Evolutionary conservation across 768 basidiomycete species (phyloP).

Genomic region (Leucosporidium creatinivorum): DNA sequence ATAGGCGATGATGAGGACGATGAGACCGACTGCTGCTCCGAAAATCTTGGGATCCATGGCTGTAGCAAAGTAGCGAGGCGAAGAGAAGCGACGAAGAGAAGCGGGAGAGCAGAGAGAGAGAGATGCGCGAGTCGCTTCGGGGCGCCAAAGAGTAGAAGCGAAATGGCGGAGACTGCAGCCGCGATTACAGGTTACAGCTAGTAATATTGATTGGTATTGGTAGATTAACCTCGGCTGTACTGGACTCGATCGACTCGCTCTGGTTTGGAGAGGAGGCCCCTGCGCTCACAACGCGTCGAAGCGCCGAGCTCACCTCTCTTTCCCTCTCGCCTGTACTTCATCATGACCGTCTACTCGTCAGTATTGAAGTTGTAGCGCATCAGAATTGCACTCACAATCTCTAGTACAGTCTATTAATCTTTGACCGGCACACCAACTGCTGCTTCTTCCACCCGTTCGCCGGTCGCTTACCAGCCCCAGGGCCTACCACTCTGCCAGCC

Average conservation of each 20-base stretch:
- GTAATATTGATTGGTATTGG: too few relatives aligned
- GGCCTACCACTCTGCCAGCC: conserved; percentile 62
- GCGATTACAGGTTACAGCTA: too few relatives aligned
- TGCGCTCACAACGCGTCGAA: too few relatives aligned
- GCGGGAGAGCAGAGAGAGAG: neutral
- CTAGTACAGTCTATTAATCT: conserved; percentile 45
- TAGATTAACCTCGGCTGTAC: too few relatives aligned
- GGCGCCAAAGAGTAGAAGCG: neutral
- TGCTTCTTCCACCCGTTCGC: conserved; percentile 13
- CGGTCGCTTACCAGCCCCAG: conserved; percentile 44
- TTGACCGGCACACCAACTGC: conserved; percentile 57
- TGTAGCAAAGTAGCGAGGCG: neutral
- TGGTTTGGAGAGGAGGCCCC: neutral
- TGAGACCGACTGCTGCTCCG: conserved; percentile 16
- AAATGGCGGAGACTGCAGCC: neutral
- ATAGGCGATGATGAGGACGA: conserved; percentile 7
- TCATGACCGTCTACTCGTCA: neutral
- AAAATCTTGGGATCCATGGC: conserved; percentile 13
- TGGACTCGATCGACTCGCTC: too few relatives aligned
- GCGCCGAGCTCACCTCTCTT: too few relatives aligned
- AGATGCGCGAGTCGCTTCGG: neutral
- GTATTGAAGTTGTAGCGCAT: neutral
- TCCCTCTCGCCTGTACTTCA: neutral
- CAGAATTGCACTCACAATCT: too few relatives aligned
- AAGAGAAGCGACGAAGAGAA: neutral